Conservation (phyloP, 139 green algal species). For the Tetraselmis striata region DNA sequence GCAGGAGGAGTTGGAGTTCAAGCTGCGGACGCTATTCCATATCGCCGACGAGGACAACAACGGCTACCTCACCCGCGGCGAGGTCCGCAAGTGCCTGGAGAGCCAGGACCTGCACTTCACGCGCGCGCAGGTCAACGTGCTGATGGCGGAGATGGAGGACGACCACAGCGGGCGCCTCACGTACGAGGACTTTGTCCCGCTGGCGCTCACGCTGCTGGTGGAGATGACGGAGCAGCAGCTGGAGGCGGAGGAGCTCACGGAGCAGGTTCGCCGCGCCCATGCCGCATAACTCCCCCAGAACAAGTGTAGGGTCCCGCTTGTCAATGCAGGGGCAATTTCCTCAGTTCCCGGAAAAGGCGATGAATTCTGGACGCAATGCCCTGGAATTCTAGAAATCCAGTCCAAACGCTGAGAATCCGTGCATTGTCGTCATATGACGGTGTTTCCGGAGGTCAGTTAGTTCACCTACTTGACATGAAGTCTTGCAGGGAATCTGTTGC, state of each 20-base stretch:
- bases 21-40: not conserved
- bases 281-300: no score
- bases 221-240: not conserved
- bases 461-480: no score
- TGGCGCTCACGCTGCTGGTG: not conserved
- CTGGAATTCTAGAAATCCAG: no score
- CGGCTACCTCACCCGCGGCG: not conserved
- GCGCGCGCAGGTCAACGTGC: not conserved
- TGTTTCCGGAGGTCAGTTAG: no score
- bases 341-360: no score
- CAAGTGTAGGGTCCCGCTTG: no score
- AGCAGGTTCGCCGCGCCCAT: no score
- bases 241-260: not conserved
- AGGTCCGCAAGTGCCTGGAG: not conserved
- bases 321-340: no score
- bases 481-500: no score
- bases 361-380: no score
- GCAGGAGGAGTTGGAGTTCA: not conserved
- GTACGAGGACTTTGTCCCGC: not conserved
- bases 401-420: no score
- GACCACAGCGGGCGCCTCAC: not conserved
- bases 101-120: not conserved
- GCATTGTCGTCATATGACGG: no score
- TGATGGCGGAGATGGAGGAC: not conserved
- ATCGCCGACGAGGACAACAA: not conserved